A percentile compares a stretch with the other conserved stretches of the same genome.
phyloP scores from a whole-genome alignment of 2,329 filamentous ascomycete species.

The Pseudonectria foliicola region DNA sequence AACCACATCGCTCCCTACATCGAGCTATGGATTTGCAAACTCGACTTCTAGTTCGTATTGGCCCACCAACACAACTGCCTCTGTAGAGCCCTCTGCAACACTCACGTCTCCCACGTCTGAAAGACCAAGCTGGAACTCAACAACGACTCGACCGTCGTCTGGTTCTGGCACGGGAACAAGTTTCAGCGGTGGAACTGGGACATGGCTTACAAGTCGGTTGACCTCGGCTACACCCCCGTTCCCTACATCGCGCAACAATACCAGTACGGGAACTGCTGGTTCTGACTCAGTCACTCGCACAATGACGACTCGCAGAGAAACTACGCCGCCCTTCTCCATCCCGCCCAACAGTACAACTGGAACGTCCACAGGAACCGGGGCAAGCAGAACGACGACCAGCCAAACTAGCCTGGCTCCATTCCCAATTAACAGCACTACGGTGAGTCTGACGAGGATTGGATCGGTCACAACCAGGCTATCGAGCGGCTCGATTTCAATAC shows the following conservation, averaged over 20 bases:
- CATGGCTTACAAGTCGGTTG: neutral
- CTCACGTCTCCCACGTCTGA: conserved; percentile 2
- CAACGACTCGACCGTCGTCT: conserved; percentile 3
- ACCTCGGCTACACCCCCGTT: conserved; percentile 3
- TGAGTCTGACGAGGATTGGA: neutral
- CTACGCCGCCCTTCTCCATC: conserved; percentile 4
- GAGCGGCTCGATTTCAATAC: neutral
- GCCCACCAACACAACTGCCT: conserved; percentile 5
- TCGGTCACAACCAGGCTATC: neutral
- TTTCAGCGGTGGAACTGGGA: no score
- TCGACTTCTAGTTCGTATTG: conserved; percentile 3
- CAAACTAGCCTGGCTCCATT: conserved; percentile 8
- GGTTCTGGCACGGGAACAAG: conserved; percentile 1
- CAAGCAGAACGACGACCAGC: conserved; percentile 1
- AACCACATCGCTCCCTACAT: conserved; percentile 1
- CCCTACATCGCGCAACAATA: conserved; percentile 6
- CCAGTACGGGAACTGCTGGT: conserved; percentile 2
- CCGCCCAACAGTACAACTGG: conserved; percentile 3
- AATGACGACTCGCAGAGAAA: conserved; percentile 1
- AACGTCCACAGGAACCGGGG: neutral
- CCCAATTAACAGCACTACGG: conserved; percentile 13
- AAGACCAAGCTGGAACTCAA: conserved; percentile 3
- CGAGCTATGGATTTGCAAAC: conserved; percentile 2
- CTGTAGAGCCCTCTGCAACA: neutral
- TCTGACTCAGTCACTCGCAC: conserved; percentile 2